Evolutionary conservation across 495 filamentous ascomycete species (phyloP), one percentile per base, ranked within the genome.

Genomic region (Aspergillus campestris): DNA sequence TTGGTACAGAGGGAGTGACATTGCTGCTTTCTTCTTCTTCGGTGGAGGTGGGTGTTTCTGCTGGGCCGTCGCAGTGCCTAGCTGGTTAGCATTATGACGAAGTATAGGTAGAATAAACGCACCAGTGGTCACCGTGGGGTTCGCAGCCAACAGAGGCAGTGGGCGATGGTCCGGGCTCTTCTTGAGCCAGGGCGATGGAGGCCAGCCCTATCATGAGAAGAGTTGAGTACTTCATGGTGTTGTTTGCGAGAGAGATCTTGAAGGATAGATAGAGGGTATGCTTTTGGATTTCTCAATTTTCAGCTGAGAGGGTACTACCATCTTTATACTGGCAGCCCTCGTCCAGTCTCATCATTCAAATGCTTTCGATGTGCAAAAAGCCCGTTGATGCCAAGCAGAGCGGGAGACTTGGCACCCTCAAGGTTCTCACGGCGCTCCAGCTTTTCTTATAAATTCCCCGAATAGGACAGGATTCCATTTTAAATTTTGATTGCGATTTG

Each of bases 71-170:
- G n/a, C 51, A 50, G 40, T 59, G 53, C 54, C 54, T 56, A 13
- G 10, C n/a, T 13, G 31, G 42, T 12, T 7, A 24, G 34, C 7
- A 8, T 18, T 34, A 5, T 5, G 0, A 24, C 27, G 8, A n/a
- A 27, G 24, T 40, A 32, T 31, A 8, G 11, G 40, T 37, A 3
- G 44, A 0, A 9, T 11, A 14, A 24, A 36, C 48, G 31, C 47
- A 61, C 58, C 60, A 64, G 41, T 64, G 60, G 32, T 64, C 58
- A 7, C 58, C 56, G 33, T 64, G 60, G 2, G 58, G 56, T n/a
- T 57, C 56, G 43, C 60, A 64, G 38, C 60, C 60, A 30, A 57
- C 37, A 8, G 58, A 61, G 28, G 50, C 58, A 5, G 58, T 64
- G 10, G 60, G 60, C 18, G 58, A 61, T 24, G 60, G 57, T 14